These are phyloP conservation scores for Malassezia japonica DNA, from an alignment of 1,284 basidiomycete species.

Conservation along the genomic window DNA sequence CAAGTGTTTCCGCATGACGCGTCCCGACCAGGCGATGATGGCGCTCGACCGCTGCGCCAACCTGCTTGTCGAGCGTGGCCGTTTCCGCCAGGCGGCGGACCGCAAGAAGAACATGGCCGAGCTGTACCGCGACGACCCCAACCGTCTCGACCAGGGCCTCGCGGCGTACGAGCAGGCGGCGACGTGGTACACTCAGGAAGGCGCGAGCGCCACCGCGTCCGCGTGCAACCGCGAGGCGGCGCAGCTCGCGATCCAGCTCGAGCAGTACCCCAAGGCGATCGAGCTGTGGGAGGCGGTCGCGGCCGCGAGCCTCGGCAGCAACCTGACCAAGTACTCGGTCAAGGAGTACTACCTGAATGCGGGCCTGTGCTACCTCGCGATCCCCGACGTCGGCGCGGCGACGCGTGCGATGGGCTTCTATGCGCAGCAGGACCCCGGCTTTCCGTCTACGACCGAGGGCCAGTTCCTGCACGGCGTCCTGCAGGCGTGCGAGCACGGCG, in stretches of 20 bases:
- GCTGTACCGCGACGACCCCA: constrained; percentile 68
- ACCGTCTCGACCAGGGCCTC: constrained; percentile 68
- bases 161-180: constrained; percentile 84
- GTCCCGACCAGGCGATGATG: constrained; percentile 62
- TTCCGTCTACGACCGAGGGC: constrained; percentile 45
- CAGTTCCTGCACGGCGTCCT: constrained; percentile 42
- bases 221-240: constrained; percentile 92
- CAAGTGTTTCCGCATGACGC: constrained; percentile 44
- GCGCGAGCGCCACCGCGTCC: constrained; percentile 92
- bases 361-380: constrained; percentile 77
- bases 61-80: constrained; percentile 71
- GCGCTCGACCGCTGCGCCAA: constrained; percentile 77
- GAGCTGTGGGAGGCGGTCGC: constrained; percentile 83
- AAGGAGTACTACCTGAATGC: constrained; percentile 94
- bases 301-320: constrained; percentile 67
- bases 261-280: constrained; percentile 75
- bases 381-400: constrained; percentile 52
- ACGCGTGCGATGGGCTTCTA: constrained; percentile 46
- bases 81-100: constrained; percentile 95
- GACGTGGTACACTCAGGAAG: constrained; percentile 96
- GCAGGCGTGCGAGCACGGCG: constrained; percentile 39
- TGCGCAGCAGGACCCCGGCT: constrained; percentile 40
- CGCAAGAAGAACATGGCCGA: constrained; percentile 78
- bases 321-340: constrained; percentile 93
- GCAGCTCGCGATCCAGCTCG: constrained; percentile 81